These are phyloP conservation scores for Carex scoparia DNA, from an alignment of 176 grass and related monocot species.

Conservation along the genomic window DNA sequence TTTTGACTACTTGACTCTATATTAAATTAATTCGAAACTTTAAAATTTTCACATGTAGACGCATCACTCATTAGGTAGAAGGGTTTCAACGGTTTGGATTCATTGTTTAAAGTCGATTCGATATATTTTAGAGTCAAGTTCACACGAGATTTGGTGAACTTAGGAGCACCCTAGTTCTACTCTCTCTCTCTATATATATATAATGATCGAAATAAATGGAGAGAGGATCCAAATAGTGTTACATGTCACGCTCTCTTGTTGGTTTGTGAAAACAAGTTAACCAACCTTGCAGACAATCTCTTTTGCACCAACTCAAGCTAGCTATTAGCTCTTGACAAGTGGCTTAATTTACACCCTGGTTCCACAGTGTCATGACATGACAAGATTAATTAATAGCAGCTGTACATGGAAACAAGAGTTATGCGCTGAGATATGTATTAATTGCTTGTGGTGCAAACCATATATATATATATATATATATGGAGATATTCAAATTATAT, in stretches of 20 bases:
- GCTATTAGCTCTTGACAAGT: slow-evolving; percentile 12
- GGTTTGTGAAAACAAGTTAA: slow-evolving; percentile 22
- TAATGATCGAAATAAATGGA: background rate
- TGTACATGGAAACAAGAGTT: background rate
- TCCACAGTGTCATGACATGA: slow-evolving; percentile 19
- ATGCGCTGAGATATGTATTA: background rate
- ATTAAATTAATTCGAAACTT: too few species aligned
- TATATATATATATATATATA: background rate
- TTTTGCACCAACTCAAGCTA: slow-evolving; percentile 21
- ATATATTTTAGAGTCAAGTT: too few species aligned
- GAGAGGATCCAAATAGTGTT: background rate
- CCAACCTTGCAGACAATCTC: slow-evolving; percentile 27
- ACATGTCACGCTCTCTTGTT: slow-evolving; percentile 17
- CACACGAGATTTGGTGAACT: too few species aligned
- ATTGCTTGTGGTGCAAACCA: background rate
- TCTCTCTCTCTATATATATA: too few species aligned
- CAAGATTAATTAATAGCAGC: background rate
- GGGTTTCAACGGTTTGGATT: too few species aligned
- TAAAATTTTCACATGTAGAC: too few species aligned
- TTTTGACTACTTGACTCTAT: too few species aligned
- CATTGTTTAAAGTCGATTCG: too few species aligned
- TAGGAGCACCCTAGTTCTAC: too few species aligned
- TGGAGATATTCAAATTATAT: background rate
- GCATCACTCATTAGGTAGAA: too few species aligned
- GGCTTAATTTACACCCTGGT: background rate